These are phyloP conservation scores for Volvox reticuliferus DNA, from an alignment of 139 green algal genomes.

Conservation along the genomic window DNA sequence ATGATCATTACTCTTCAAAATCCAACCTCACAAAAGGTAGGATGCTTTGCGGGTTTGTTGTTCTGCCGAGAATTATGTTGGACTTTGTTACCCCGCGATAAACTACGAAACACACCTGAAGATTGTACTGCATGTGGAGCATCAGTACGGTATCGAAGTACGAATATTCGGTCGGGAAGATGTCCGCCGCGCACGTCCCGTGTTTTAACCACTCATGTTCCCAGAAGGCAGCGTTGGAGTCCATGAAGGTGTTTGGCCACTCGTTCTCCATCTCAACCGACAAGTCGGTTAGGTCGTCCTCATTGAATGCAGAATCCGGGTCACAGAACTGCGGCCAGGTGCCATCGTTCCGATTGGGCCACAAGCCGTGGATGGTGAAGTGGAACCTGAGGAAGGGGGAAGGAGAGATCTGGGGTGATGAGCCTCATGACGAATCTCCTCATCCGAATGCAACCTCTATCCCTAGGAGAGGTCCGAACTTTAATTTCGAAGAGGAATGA, in stretches of 20 bases:
- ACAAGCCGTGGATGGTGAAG: slow-evolving; percentile 86
- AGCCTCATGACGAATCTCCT: no score
- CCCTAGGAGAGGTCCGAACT: no score
- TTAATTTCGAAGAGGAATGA: no score
- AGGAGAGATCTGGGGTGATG: no score
- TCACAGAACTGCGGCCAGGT: slow-evolving; percentile 75
- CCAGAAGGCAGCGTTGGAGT: slow-evolving; percentile 61
- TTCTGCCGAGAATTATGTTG: not conserved
- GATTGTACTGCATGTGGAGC: slow-evolving; percentile 64
- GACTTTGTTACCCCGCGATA: not conserved
- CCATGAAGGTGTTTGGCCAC: slow-evolving; percentile 53
- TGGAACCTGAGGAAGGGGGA: slow-evolving; percentile 57
- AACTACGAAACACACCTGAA: slow-evolving; percentile 47
- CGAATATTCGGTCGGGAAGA: slow-evolving; percentile 59
- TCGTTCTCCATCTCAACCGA: slow-evolving; percentile 39
- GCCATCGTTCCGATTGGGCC: slow-evolving; percentile 78
- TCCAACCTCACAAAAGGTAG: not conserved
- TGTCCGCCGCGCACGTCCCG: slow-evolving; percentile 68
- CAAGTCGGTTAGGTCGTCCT: slow-evolving; percentile 40
- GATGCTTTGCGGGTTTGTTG: not conserved
- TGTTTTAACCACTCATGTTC: slow-evolving; percentile 77
- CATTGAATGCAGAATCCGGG: slow-evolving; percentile 42
- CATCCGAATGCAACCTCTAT: no score
- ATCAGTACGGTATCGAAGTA: slow-evolving; percentile 71
- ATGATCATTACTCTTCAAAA: no score